Base-by-base conservation (phyloP, 805 yeast species). In the Saturnispora dispora region DNA sequence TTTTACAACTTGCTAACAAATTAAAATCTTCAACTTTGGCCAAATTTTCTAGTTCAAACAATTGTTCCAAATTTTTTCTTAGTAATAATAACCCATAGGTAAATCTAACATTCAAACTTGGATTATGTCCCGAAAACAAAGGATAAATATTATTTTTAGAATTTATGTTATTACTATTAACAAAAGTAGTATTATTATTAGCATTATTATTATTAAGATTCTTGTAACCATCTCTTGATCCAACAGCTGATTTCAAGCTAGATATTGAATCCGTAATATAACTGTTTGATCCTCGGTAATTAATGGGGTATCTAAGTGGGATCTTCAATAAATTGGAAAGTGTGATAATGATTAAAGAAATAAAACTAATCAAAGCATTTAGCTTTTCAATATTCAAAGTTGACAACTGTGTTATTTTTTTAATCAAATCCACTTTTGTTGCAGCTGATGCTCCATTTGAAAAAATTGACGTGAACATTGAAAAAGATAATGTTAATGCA, bases 11-110 rank as follows among this genome's bases (percentile, higher is more conserved):
- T 15, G 67, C 66, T 28, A 69, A 55, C 11, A 68, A 33, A 50
- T 69, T 67, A 27, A 60, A 57, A 9, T 62, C 64, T 37, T 67
- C 71, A 8, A 65, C 58, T 35, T 60, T 58, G 20, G 57, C 55
- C 46, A 67, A 52, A 2, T 63, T 60, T 40, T 65, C 66, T 25
- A 56, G 53, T 46, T 66, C 69, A 52, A 65, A 64, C 23, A 69
- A 49, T 56, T 76, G 79, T 58, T 77, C 78, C 39, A 78, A 65
- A 57, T 77, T 68, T 54, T 74, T 73, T 51, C 70, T 67, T 40
- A 79, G 62, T 23, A 79, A 60, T 32, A 69, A 67, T 18, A 77
- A 60, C 1, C 74, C 82, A 59, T 75, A 78, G 52, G 79, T 78
- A 47, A 77, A 77, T 30, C 79, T 62, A 53, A 73, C 68, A 5